Conservation (phyloP, 345 rosid species). For the Populus nigra region DNA sequence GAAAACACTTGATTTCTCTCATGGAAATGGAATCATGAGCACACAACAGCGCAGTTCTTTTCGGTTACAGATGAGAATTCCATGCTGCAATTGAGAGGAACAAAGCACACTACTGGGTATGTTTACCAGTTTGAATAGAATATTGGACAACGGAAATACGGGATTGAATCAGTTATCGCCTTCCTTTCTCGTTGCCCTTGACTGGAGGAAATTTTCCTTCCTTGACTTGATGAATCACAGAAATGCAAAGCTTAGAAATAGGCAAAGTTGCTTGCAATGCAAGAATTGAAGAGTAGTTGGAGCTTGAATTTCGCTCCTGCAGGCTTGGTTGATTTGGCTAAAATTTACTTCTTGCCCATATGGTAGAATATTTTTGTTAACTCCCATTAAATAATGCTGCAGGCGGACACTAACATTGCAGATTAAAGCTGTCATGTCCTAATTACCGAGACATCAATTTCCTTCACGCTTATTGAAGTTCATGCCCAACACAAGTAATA, state of each 20-base stretch:
- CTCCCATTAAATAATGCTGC: not conserved
- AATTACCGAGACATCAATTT: not conserved
- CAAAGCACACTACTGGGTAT: not conserved
- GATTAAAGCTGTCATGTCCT: not conserved
- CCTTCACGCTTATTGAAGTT: not conserved
- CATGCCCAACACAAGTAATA: not conserved
- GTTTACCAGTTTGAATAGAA: not conserved
- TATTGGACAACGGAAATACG: not conserved
- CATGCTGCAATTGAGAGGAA: too few species aligned
- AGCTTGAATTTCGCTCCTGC: too few species aligned
- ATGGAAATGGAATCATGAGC: not conserved
- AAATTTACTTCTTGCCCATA: not conserved
- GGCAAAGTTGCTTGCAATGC: not conserved
- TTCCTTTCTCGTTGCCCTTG: not conserved
- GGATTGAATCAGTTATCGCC: not conserved
- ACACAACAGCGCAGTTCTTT: not conserved
- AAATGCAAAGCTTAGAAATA: not conserved
- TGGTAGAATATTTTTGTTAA: not conserved
- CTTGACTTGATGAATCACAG: not conserved
- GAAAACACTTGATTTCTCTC: too few species aligned
- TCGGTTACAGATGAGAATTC: not conserved
- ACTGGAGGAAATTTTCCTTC: not conserved
- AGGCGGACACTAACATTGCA: not conserved
- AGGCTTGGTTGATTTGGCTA: not conserved
- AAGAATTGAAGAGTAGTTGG: not conserved